A percentile compares a stretch with the other conserved stretches of the same genome.
These are phyloP conservation scores for Extremus antarcticus DNA, from an alignment of 495 filamentous ascomycete species.

Conservation along the genomic window DNA sequence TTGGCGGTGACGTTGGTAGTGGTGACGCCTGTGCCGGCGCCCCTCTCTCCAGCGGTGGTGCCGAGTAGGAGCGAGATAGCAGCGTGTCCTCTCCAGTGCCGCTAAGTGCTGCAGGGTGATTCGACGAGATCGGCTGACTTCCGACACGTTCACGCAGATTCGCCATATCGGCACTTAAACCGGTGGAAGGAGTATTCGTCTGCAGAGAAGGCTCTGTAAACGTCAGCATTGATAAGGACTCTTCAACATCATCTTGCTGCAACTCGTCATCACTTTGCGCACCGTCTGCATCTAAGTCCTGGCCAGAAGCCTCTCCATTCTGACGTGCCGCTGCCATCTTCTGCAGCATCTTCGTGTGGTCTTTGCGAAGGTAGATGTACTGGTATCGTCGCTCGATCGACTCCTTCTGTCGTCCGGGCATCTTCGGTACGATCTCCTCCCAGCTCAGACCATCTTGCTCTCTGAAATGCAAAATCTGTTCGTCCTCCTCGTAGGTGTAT, in stretches of 20 bases:
- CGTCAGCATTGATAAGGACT: not conserved
- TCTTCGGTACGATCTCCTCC: slow-evolving; percentile 6
- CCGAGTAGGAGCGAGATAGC: not conserved
- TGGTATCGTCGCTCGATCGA: slow-evolving; percentile 7
- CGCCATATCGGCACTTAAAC: not conserved
- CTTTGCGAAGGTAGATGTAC: not conserved
- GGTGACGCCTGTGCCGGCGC: too few relatives aligned
- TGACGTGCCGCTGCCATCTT: not conserved
- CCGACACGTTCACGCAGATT: not conserved
- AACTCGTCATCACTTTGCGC: slow-evolving; percentile 1
- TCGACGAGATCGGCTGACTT: not conserved
- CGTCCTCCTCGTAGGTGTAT: slow-evolving; percentile 6
- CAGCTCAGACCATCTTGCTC: slow-evolving; percentile 9
- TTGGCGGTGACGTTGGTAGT: not conserved
- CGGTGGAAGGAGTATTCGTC: too few relatives aligned
- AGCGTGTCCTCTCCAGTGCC: not conserved
- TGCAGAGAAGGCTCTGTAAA: not conserved
- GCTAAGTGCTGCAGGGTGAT: not conserved
- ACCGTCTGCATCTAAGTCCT: not conserved
- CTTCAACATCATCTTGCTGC: not conserved
- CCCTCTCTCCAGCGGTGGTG: not conserved
- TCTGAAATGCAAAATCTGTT: slow-evolving; percentile 8
- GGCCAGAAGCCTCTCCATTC: not conserved
- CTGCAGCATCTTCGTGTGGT: not conserved
- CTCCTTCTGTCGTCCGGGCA: slow-evolving; percentile 3